Evolutionary conservation across 345 rosid genomes (phyloP).

Genomic region (Moricandia arvensis): DNA sequence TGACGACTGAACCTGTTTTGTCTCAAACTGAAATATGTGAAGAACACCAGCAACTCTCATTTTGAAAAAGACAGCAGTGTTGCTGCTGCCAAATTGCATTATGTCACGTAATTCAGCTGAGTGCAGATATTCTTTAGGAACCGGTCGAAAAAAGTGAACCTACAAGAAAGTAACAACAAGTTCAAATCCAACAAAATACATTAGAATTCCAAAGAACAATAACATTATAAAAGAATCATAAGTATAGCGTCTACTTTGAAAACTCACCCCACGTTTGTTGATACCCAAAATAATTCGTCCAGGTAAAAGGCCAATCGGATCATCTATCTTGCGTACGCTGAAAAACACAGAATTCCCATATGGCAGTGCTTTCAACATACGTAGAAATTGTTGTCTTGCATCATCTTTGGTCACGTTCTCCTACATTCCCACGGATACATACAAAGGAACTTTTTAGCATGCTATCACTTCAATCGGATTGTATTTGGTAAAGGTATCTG

Average conservation of each 20-base stretch:
- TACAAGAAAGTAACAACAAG: conserved; percentile 33
- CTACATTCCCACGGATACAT: conserved; percentile 40
- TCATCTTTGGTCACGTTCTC: conserved; percentile 94
- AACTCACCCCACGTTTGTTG: conserved; percentile 93
- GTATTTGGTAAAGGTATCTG: not conserved
- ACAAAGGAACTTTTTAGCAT: not conserved
- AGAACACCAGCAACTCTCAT: conserved; percentile 99
- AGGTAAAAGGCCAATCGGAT: conserved; percentile 96
- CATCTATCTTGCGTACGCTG: conserved; percentile 91
- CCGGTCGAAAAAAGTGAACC: conserved; percentile 98
- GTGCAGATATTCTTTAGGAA: conserved; percentile 94
- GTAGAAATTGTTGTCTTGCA: conserved; percentile 89
- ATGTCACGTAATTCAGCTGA: conserved; percentile 96
- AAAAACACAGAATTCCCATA: conserved; percentile 96
- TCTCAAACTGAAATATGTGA: conserved; percentile 95
- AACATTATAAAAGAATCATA: not conserved
- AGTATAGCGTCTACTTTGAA: not conserved
- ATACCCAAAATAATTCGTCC: conserved; percentile 92
- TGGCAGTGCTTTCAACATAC: conserved; percentile 76
- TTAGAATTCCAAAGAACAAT: not conserved
- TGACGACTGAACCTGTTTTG: conserved; percentile 74
- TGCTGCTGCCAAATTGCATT: conserved; percentile 99
- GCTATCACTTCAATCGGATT: not conserved
- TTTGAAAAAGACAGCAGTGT: conserved; percentile 94
- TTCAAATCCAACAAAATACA: conserved; percentile 7